Conservation (phyloP, 1,284 basidiomycete genomes). For the Porodaedalea pini region DNA sequence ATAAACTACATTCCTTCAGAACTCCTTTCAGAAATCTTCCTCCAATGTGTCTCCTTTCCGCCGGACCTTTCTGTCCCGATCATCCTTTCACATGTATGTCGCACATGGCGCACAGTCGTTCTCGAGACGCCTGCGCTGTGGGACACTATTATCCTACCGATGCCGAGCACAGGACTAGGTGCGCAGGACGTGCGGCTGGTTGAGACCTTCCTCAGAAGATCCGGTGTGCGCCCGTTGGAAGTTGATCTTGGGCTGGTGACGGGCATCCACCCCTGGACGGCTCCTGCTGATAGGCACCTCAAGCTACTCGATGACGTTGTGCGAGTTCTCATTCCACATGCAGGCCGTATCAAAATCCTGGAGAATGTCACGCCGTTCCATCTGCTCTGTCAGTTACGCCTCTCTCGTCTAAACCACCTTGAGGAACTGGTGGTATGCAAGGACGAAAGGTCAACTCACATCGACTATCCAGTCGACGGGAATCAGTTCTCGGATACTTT, state of each 20-base stretch:
- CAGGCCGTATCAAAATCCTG: neutral
- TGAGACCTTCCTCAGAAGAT: neutral
- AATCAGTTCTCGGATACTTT: neutral
- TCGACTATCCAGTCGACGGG: neutral
- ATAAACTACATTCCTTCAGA: conserved; percentile 14
- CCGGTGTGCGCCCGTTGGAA: neutral
- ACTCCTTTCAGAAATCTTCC: conserved; percentile 13
- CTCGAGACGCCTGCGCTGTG: conserved; percentile 14
- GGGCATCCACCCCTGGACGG: neutral
- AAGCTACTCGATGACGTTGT: neutral
- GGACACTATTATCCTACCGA: neutral
- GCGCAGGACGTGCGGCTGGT: neutral
- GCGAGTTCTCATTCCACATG: neutral
- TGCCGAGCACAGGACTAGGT: neutral
- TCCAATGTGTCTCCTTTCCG: conserved; percentile 6
- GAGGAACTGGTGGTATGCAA: neutral
- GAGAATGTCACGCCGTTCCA: neutral
- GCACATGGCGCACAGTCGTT: conserved; percentile 17
- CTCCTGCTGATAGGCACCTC: too few species aligned
- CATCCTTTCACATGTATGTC: conserved; percentile 19
- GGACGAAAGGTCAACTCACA: neutral
- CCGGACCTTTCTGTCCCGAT: conserved; percentile 6
- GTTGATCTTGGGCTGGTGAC: neutral
- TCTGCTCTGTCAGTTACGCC: neutral
- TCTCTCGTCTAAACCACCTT: neutral